These are phyloP conservation scores for Phytophthora capsici DNA, from an alignment of 352 stramenopile species.

Conservation along the genomic window DNA sequence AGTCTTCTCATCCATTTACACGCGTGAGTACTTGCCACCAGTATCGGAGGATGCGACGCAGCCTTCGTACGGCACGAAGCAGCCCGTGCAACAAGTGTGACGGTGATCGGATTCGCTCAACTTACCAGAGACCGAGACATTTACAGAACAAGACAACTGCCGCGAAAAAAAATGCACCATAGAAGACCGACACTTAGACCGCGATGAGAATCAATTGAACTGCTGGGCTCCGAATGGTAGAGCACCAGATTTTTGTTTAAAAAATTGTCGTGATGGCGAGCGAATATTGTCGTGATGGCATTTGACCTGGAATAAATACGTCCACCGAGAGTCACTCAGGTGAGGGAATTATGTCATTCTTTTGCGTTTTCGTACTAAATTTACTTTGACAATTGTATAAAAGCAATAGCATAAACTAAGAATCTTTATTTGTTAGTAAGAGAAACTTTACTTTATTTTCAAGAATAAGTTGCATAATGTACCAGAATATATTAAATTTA, in stretches of 20 bases:
- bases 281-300: too few relatives aligned
- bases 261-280: too few relatives aligned
- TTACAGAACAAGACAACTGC: conserved; percentile 1
- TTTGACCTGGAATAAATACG: background rate
- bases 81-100: conserved; percentile 34
- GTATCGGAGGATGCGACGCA: background rate
- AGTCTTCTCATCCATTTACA: conserved; percentile 42
- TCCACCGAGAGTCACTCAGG: conserved; percentile 2
- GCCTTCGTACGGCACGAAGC: conserved; percentile 35
- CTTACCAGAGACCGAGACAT: background rate
- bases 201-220: conserved; percentile 4
- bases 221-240: conserved; percentile 5
- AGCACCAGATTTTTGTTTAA: conserved; percentile 20
- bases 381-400: too few relatives aligned
- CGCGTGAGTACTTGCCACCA: conserved; percentile 23
- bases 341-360: too few relatives aligned
- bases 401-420: too few relatives aligned
- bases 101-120: conserved; percentile 3
- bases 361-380: too few relatives aligned
- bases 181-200: conserved; percentile 12
- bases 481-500: background rate
- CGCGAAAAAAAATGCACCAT: conserved; percentile 18
- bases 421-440: too few relatives aligned
- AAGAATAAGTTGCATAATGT: background rate
- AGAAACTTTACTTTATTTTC: too few relatives aligned